Evolutionary conservation across 1,284 basidiomycete genomes (phyloP), one percentile per base, ranked within the genome.

Genomic region (Ustilago tritici): DNA sequence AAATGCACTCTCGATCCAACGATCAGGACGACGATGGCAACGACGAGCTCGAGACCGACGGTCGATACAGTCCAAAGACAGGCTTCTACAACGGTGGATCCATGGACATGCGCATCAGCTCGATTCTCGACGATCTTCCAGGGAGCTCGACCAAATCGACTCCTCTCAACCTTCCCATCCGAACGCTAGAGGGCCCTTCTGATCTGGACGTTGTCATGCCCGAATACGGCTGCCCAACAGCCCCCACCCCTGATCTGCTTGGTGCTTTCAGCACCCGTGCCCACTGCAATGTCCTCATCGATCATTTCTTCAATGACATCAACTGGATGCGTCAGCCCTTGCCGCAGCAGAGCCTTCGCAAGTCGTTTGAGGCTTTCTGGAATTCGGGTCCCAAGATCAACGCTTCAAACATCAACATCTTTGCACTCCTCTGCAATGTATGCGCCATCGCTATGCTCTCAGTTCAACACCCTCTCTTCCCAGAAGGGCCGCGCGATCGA

Each of bases 291-390:
- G 54, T 62, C 7, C 72, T 84, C 17, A 59, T 82, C 43, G 74
- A 80, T 49, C 82, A 83, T 34, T 84, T 71, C 55, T 83, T 79
- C 65, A 58, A 75, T 46, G 70, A 81, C 57, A 74, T 82, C 70
- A 84, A 83, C 55, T 84, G 82, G 82, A 67, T 84, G 47, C 77
- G 82, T n/a, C 81, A 81, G 56, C 79, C 78, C 2, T 43, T 81
- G 17, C 78, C 80, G 0, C 77, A 76, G 35, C 63, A 70, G 46
- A 64, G 68, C 56, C 46, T 81, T 2, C 74, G 73, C 53, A 57
- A 75, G 40, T 74, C 70, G 8, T 78, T 78, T 15, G 65, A 73
- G 19, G 58, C 61, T 17, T 77, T 82, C 36, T 80, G 78, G 76
- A 69, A 71, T 19, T 61, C 66, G 2, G 81, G 79, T 23, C 81